Percentiles rank a stretch among this genome's conserved stretches.
Conservation (phyloP, 2,329 filamentous ascomycete species). For the Coniochaeta sp. region DNA sequence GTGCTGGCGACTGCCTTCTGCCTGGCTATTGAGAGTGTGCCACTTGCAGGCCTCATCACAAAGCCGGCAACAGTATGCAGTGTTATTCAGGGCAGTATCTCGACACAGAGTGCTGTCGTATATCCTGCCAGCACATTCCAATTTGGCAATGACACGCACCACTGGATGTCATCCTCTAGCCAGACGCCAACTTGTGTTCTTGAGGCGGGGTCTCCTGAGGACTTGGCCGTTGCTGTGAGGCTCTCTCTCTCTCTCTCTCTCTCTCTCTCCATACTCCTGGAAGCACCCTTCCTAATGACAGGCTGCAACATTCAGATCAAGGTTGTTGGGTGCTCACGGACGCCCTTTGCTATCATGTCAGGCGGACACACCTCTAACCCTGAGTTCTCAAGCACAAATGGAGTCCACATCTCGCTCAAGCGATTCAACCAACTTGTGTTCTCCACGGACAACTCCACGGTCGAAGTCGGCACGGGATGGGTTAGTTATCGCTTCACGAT, state of each 20-base stretch:
- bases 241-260: neutral
- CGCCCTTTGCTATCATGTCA: constrained; percentile 16
- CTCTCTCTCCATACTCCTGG: neutral
- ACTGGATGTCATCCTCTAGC: neutral
- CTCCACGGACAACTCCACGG: constrained; percentile 11
- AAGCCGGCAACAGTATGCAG: neutral
- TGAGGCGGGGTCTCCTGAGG: neutral
- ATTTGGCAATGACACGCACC: neutral
- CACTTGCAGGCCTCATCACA: neutral
- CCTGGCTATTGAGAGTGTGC: neutral
- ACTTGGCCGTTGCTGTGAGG: neutral
- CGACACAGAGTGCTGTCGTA: neutral
- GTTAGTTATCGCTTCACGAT: constrained; percentile 2
- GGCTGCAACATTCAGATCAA: constrained; percentile 6
- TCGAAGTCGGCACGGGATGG: constrained; percentile 15
- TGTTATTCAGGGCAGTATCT: neutral
- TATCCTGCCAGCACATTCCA: neutral
- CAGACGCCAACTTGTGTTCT: neutral
- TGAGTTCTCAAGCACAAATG: constrained; percentile 18
- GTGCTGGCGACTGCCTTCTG: neutral
- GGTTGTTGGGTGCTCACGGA: constrained; percentile 13
- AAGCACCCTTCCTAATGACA: neutral
- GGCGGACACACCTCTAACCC: constrained; percentile 18
- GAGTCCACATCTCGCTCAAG: constrained; percentile 15
- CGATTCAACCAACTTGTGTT: constrained; percentile 12